phyloP scores from a whole-genome alignment of 2,329 filamentous ascomycete species.

The Phymatotrichopsis omnivora region DNA sequence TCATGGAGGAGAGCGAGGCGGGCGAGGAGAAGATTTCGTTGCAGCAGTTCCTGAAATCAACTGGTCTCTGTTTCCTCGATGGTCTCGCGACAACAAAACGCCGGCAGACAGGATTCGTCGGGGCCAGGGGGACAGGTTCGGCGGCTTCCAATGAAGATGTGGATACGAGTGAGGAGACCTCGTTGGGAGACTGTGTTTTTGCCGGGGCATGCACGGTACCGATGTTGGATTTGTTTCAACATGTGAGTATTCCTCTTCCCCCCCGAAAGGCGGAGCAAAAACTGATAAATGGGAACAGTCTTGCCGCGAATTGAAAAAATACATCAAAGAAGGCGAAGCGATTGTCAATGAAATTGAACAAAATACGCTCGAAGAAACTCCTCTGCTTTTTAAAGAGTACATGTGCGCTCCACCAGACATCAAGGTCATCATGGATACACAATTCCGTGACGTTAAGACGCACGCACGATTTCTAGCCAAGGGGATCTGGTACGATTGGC shows the following conservation, averaged over 20 bases:
- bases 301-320: slow-evolving; percentile 90
- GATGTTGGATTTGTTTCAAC: slow-evolving; percentile 88
- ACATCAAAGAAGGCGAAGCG: slow-evolving; percentile 83
- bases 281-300: slow-evolving; percentile 3
- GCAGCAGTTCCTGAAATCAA: slow-evolving; percentile 89
- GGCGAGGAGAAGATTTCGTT: slow-evolving; percentile 54
- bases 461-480: slow-evolving; percentile 84
- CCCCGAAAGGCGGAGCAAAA: neutral
- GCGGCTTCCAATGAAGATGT: no score
- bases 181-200: slow-evolving; percentile 52
- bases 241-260: slow-evolving; percentile 44
- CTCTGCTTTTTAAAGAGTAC: slow-evolving; percentile 84
- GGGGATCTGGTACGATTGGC: slow-evolving; percentile 97
- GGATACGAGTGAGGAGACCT: slow-evolving; percentile 36
- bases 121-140: slow-evolving; percentile 14
- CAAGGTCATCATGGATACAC: slow-evolving; percentile 80
- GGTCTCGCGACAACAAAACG: slow-evolving; percentile 83
- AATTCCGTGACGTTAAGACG: slow-evolving; percentile 95
- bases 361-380: slow-evolving; percentile 82
- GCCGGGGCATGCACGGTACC: slow-evolving; percentile 85
- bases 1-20: slow-evolving; percentile 45
- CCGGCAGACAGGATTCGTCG: slow-evolving; percentile 65
- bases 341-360: slow-evolving; percentile 86
- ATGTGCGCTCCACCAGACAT: slow-evolving; percentile 73
- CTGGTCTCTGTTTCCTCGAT: slow-evolving; percentile 96